Conservation (phyloP, 1,284 basidiomycete species). For the Porodaedalea pini region DNA sequence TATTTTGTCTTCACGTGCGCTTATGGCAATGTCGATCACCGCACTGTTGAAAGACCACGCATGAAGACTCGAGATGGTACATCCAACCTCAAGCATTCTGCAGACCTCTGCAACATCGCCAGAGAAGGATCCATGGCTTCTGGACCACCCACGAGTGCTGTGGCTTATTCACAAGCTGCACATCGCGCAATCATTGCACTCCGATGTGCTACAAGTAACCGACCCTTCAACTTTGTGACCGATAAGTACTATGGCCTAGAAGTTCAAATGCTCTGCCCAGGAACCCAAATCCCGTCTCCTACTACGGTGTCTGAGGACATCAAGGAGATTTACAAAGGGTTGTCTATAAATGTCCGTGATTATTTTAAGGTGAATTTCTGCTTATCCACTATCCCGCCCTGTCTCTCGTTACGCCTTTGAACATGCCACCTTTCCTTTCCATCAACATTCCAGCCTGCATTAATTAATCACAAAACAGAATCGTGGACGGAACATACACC, state of each 20-base stretch:
- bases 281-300: slow-evolving; percentile 26
- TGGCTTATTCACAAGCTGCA: not conserved
- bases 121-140: not conserved
- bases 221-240: slow-evolving; percentile 26
- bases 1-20: not conserved
- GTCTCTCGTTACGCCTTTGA: too few relatives aligned
- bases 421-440: too few relatives aligned
- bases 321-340: slow-evolving; percentile 25
- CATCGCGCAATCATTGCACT: slow-evolving; percentile 18
- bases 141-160: not conserved
- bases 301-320: slow-evolving; percentile 29
- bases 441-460: too few relatives aligned
- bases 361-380: slow-evolving; percentile 29
- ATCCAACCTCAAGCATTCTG: not conserved
- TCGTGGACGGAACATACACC: slow-evolving; percentile 25
- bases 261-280: slow-evolving; percentile 30
- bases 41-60: not conserved
- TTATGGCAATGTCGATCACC: not conserved
- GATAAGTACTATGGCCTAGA: slow-evolving; percentile 29
- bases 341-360: slow-evolving; percentile 22
- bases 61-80: not conserved
- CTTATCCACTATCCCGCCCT: slow-evolving; percentile 6
- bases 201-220: slow-evolving; percentile 16
- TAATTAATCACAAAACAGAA: slow-evolving; percentile 19
- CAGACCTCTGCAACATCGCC: not conserved